These are phyloP conservation scores for Austroboletus niveus DNA, from an alignment of 1,284 basidiomycete species.

Conservation along the genomic window DNA sequence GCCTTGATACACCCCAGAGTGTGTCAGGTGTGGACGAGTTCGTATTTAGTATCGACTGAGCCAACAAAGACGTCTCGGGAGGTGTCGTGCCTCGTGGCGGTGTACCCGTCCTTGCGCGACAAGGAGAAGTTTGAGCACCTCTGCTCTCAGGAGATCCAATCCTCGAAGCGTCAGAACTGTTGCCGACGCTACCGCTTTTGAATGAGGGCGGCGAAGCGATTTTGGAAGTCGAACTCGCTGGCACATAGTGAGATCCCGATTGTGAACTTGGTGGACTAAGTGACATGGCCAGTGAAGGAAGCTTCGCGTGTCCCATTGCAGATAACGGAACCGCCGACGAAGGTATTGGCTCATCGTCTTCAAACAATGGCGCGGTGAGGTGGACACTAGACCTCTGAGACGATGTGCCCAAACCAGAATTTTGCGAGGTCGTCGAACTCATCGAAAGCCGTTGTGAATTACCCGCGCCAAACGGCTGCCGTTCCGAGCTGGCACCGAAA, in stretches of 20 bases:
- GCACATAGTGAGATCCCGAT: slow-evolving; percentile 6
- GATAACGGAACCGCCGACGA: slow-evolving; percentile 8
- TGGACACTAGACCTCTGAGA: slow-evolving; percentile 13
- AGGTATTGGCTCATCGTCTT: slow-evolving; percentile 16
- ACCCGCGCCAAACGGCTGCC: slow-evolving; percentile 7
- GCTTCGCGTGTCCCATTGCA: slow-evolving; percentile 4
- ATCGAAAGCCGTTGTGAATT: slow-evolving; percentile 17
- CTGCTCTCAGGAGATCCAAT: slow-evolving; percentile 18
- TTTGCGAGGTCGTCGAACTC: slow-evolving; percentile 16
- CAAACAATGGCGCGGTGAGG: slow-evolving; percentile 10
- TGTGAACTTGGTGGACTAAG: slow-evolving; percentile 14
- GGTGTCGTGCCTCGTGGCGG: slow-evolving; percentile 7
- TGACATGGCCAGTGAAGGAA: slow-evolving; percentile 13
- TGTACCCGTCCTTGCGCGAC: slow-evolving; percentile 1
- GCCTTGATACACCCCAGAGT: slow-evolving; percentile 16
- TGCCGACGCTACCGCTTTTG: not conserved
- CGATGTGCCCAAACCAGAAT: slow-evolving; percentile 9
- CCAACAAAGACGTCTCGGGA: slow-evolving; percentile 7
- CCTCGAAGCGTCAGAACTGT: slow-evolving; percentile 14
- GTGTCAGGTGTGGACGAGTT: slow-evolving; percentile 8
- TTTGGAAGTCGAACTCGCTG: slow-evolving; percentile 8
- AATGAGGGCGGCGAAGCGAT: slow-evolving; percentile 9
- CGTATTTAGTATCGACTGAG: slow-evolving; percentile 16
- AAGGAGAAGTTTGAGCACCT: slow-evolving; percentile 8
- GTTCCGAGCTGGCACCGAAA: slow-evolving; percentile 14